phyloP scores from a whole-genome alignment of 78 protist genomes.

The Acrasis kona region DNA sequence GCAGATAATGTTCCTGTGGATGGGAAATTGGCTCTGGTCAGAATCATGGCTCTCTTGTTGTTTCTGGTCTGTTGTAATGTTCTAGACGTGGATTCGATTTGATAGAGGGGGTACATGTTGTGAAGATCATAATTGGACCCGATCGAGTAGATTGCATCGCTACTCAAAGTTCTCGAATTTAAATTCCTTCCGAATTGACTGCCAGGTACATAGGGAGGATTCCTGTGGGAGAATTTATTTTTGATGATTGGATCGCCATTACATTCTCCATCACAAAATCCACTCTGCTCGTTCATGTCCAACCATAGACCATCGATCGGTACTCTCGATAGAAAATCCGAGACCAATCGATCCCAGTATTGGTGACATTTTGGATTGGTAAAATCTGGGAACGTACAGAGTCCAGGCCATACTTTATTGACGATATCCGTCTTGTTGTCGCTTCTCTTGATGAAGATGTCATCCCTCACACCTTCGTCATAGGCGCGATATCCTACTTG shows the following conservation, averaged over 20 bases:
- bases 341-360: constrained; percentile 77
- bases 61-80: constrained; percentile 47
- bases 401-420: constrained; percentile 98
- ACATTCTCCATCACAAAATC: constrained; percentile 92
- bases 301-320: constrained; percentile 85
- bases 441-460: constrained; percentile 58
- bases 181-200: no score
- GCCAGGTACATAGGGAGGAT: background rate
- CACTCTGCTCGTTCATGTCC: constrained; percentile 98
- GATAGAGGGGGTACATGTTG: constrained; percentile 83
- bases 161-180: background rate
- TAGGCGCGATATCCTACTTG: constrained; percentile 70
- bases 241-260: constrained; percentile 73
- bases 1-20: constrained; percentile 92
- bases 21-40: constrained; percentile 92
- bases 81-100: constrained; percentile 27
- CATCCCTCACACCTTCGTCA: constrained; percentile 52
- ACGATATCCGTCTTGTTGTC: constrained; percentile 61
- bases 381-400: constrained; percentile 80
- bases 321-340: constrained; percentile 61
- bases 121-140: constrained; percentile 81
- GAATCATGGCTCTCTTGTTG: constrained; percentile 85
- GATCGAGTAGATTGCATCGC: background rate
- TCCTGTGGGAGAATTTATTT: constrained; percentile 37
- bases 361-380: constrained; percentile 59